These are phyloP conservation scores for Solanum hybrid DNA, from an alignment of 305 asterid species.

Conservation along the genomic window DNA sequence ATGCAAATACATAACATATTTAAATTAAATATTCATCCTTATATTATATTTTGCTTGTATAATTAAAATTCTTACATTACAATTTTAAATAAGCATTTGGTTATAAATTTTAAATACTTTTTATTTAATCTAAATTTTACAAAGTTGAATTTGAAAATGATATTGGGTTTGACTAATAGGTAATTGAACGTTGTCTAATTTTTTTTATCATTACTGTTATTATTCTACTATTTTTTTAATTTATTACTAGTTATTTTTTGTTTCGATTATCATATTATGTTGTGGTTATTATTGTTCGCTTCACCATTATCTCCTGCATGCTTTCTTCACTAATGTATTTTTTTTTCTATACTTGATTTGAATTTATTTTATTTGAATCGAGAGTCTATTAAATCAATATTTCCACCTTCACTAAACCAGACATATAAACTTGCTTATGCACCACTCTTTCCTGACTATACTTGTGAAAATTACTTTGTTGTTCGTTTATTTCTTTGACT, in stretches of 20 bases:
- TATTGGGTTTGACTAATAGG: not conserved
- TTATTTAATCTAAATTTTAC: not conserved
- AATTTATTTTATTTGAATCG: not conserved
- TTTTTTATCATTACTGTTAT: not conserved
- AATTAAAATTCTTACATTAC: not conserved
- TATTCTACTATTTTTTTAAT: not conserved
- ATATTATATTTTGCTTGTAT: not conserved
- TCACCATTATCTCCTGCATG: not conserved
- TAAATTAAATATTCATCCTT: not conserved
- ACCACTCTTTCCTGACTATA: not conserved
- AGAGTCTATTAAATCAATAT: not conserved
- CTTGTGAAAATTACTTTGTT: too few species aligned
- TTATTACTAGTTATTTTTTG: not conserved
- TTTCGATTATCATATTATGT: not conserved
- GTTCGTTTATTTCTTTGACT: not conserved
- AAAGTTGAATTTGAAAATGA: not conserved
- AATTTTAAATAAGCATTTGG: not conserved
- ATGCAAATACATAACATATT: not conserved
- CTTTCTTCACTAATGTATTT: not conserved
- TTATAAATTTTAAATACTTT: not conserved
- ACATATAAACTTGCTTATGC: too few species aligned
- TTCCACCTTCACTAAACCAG: not conserved
- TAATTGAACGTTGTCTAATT: not conserved
- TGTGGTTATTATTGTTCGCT: not conserved
- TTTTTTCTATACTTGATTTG: not conserved